Percentiles rank a stretch among this genome's conserved stretches.
These are phyloP conservation scores for Lasiosphaeria ovina DNA, from an alignment of 495 filamentous ascomycete genomes.

Conservation along the genomic window DNA sequence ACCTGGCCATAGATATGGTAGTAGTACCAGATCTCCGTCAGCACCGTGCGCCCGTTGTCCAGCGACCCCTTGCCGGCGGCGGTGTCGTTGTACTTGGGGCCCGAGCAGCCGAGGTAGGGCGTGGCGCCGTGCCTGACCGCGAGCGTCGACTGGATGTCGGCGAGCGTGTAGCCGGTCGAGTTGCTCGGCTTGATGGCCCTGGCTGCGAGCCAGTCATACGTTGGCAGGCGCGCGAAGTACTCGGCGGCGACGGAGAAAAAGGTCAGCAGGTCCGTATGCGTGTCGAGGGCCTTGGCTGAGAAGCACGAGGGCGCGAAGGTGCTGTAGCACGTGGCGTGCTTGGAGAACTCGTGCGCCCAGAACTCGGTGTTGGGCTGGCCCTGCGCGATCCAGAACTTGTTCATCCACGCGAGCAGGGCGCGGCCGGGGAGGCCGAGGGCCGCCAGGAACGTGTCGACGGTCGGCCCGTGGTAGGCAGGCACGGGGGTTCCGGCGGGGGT, in stretches of 20 bases:
- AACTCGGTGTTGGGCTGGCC: conserved; percentile 43
- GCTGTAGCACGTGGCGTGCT: conserved; percentile 56
- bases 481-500: conserved; percentile 42
- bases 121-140: conserved; percentile 35
- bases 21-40: conserved; percentile 54
- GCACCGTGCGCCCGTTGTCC: conserved; percentile 45
- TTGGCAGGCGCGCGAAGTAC: conserved; percentile 45
- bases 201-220: conserved; percentile 42
- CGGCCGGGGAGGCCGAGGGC: conserved; percentile 43
- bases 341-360: conserved; percentile 57
- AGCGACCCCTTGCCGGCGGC: conserved; percentile 38
- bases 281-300: conserved; percentile 37
- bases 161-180: conserved; percentile 38
- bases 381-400: conserved; percentile 46
- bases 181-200: conserved; percentile 36
- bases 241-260: conserved; percentile 43
- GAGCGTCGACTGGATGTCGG: conserved; percentile 39
- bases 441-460: conserved; percentile 44
- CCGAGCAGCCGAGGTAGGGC: conserved; percentile 50
- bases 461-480: conserved; percentile 42
- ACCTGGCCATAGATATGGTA: conserved; percentile 44
- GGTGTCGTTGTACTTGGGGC: conserved; percentile 48
- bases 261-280: conserved; percentile 47
- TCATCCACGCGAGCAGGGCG: conserved; percentile 47
- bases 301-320: conserved; percentile 51